These are phyloP conservation scores for Mrakia blollopis DNA, from an alignment of 768 basidiomycete species.

Conservation along the genomic window DNA sequence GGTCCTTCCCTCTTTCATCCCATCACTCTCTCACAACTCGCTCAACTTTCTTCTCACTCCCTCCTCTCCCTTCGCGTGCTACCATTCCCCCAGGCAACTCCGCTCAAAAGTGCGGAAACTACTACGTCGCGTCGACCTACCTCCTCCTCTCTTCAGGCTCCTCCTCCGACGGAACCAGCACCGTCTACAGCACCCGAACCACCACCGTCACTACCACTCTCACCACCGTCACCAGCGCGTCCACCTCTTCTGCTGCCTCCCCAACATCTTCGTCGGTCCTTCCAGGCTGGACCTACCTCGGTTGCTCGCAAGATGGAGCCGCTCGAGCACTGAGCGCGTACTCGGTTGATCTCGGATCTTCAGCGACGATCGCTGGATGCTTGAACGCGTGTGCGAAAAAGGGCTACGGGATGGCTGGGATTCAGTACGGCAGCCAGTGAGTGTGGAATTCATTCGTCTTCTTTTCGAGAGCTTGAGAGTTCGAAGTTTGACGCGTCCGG, in stretches of 20 bases:
- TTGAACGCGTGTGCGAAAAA: neutral
- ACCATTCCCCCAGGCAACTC: neutral
- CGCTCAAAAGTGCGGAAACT: neutral
- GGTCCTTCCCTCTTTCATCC: neutral
- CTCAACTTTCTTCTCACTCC: no score
- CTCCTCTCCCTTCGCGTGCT: neutral
- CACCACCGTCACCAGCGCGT: neutral
- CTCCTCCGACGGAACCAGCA: neutral
- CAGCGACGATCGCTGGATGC: constrained; percentile 1
- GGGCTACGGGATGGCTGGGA: constrained; percentile 7
- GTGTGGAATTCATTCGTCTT: neutral
- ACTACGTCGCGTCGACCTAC: neutral
- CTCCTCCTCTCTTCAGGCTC: neutral
- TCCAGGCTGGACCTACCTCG: neutral
- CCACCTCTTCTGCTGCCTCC: neutral
- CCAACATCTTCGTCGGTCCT: neutral
- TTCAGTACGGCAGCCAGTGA: constrained; percentile 9
- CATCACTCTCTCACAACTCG: no score
- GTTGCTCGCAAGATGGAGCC: constrained; percentile 5
- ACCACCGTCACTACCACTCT: neutral
- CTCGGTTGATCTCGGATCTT: neutral
- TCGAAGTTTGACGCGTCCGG: neutral
- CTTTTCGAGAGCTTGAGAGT: neutral
- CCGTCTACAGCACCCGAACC: neutral
- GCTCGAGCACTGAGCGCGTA: neutral